Evolutionary conservation across 2,329 filamentous ascomycete genomes (phyloP), one percentile per base, ranked within the genome.

Genomic region (Fusarium oxysporum): DNA sequence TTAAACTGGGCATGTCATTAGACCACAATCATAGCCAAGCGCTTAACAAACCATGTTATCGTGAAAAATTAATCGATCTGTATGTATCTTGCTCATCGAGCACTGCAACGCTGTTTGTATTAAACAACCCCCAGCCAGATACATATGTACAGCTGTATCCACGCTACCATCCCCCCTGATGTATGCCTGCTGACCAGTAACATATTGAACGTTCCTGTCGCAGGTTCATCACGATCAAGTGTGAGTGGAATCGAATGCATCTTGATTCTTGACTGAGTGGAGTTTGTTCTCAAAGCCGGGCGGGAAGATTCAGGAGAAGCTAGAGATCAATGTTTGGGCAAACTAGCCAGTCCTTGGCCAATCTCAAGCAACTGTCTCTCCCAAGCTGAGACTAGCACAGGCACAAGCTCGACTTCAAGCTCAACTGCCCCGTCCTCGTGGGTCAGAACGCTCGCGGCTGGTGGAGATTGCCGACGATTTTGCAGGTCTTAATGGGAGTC

Each of bases 161-260:
- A 30, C 48, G 25, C 25, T 44, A 25, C 45, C 41, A 59, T 43
- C 43, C 21, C 17, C 48, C 23, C 21, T 32, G 35, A 14, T 33
- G 32, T 35, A 25, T 51, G 9, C 35, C 35, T 45, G 28, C 57
- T 57, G 48, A 40, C 58, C 50, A 63, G 65, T 64, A 41, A 57
- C 30, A 47, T 21, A 40, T 17, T 45, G 30, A 56, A 53, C 33
- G 37, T n/a, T 38, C 47, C 57, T 51, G 38, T 70, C 56, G 57
- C 63, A 74, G 73, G 71, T 71, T 57, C 63, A 74, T 57, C 62
- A 66, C 53, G 65, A 74, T 75, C 71, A 70, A 75, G 75, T 73
- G 68, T 73, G 72, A 50, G 74, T 76, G 74, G 75, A 65, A 67
- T 69, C 55, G 48, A 61, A 61, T 56, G 56, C 56, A 55, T 45